These are phyloP conservation scores for Nicotiana knightiana DNA, from an alignment of 257 asterid genomes.

Conservation along the genomic window DNA sequence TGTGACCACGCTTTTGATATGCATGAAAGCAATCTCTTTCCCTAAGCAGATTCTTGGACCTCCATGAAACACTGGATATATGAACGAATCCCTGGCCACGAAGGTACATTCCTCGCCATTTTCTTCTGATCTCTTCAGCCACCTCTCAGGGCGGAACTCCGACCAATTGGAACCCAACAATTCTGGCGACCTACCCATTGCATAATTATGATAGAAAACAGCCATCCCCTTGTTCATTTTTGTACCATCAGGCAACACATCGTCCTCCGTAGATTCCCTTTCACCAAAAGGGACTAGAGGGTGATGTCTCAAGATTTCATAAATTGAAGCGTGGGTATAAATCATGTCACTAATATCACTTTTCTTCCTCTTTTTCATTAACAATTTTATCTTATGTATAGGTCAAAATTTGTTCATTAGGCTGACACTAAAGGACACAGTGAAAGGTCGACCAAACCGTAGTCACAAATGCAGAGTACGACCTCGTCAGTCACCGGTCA, in stretches of 20 bases:
- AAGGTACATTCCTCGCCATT: background rate
- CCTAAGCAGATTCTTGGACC: conserved; percentile 8
- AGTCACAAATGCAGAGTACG: no score
- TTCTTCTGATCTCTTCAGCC: background rate
- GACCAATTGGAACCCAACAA: background rate
- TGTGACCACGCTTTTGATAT: background rate
- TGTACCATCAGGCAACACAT: conserved; percentile 9
- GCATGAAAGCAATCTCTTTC: conserved; percentile 2
- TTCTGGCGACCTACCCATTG: background rate
- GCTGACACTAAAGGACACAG: no score
- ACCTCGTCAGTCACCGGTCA: no score
- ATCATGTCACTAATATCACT: background rate
- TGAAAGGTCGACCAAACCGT: no score
- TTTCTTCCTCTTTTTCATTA: background rate
- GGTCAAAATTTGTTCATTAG: no score
- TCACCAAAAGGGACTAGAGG: background rate
- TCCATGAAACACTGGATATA: background rate
- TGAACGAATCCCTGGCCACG: background rate
- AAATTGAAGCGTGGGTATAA: background rate
- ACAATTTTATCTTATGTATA: background rate
- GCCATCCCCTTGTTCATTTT: background rate
- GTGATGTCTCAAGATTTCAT: conserved; percentile 6
- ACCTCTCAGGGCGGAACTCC: background rate
- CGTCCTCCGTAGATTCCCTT: background rate
- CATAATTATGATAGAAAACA: background rate